Conservation (phyloP, 1,284 basidiomycete genomes). For the Anthracocystis panici-leucophaei region DNA sequence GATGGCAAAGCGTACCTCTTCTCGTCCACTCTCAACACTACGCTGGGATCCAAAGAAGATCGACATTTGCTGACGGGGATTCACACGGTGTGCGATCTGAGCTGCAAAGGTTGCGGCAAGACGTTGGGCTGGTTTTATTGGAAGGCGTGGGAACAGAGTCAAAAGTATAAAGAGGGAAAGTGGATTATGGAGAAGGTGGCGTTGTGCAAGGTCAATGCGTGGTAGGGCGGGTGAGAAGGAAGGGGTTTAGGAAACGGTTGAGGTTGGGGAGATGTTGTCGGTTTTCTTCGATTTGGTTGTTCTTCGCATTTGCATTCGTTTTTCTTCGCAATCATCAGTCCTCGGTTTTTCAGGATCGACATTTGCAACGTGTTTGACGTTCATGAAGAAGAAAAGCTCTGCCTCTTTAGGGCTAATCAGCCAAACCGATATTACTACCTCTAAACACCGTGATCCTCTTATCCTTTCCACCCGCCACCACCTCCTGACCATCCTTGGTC, state of each 20-base stretch:
- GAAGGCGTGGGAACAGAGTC: slow-evolving; percentile 80
- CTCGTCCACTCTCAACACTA: slow-evolving; percentile 81
- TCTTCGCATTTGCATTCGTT: background rate
- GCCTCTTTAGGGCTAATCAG: background rate
- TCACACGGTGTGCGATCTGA: slow-evolving; percentile 82
- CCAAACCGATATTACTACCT: slow-evolving; percentile 40
- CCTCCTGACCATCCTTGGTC: slow-evolving; percentile 55
- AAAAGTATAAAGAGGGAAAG: slow-evolving; percentile 88
- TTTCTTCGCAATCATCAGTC: too few relatives aligned
- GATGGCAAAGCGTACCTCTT: slow-evolving; percentile 86
- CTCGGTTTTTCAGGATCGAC: slow-evolving; percentile 46
- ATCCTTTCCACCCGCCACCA: slow-evolving; percentile 67
- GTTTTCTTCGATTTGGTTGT: background rate
- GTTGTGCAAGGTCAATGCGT: slow-evolving; percentile 82
- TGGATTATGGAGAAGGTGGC: slow-evolving; percentile 82
- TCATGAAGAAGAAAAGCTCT: background rate
- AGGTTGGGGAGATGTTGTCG: slow-evolving; percentile 51
- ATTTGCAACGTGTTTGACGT: background rate
- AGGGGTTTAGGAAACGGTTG: too few relatives aligned
- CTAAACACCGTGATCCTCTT: slow-evolving; percentile 50
- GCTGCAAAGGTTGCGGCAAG: slow-evolving; percentile 81
- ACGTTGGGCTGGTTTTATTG: slow-evolving; percentile 86
- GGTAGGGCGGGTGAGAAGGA: slow-evolving; percentile 70
- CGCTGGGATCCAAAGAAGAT: slow-evolving; percentile 80
- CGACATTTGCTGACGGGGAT: slow-evolving; percentile 82